A percentile compares a stretch with the other conserved stretches of the same genome.
Evolutionary conservation across 2,329 filamentous ascomycete genomes (phyloP).

Genomic region (Pseudogymnoascus sp.): DNA sequence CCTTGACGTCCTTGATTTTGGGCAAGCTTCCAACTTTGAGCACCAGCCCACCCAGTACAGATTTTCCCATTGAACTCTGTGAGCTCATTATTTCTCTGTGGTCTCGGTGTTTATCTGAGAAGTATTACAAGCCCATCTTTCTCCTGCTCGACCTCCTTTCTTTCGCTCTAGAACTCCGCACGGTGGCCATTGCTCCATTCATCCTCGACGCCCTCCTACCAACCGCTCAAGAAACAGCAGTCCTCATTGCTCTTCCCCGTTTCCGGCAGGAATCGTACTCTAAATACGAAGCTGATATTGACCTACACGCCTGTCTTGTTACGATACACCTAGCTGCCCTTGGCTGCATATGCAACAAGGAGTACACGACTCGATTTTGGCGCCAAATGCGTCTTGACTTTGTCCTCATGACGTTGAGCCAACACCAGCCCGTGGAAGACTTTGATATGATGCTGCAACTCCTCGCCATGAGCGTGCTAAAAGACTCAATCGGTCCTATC

Average conservation of each 20-base stretch:
- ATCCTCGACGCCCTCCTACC: slow-evolving; percentile 52
- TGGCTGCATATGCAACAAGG: slow-evolving; percentile 43
- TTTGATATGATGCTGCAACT: slow-evolving; percentile 59
- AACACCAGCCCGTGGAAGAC: slow-evolving; percentile 56
- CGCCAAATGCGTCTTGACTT: slow-evolving; percentile 58
- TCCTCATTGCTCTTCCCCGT: slow-evolving; percentile 42
- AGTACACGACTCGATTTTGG: slow-evolving; percentile 40
- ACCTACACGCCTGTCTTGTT: slow-evolving; percentile 56
- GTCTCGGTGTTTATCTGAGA: slow-evolving; percentile 59
- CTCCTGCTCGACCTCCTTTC: slow-evolving; percentile 58
- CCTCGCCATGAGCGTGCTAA: slow-evolving; percentile 58
- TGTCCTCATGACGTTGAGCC: slow-evolving; percentile 59
- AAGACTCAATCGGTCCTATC: slow-evolving; percentile 61
- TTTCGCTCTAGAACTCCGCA: slow-evolving; percentile 57
- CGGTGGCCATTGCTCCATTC: slow-evolving; percentile 49
- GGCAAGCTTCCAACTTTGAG: slow-evolving; percentile 57
- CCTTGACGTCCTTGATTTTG: slow-evolving; percentile 60
- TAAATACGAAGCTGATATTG: slow-evolving; percentile 48
- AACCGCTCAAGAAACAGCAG: slow-evolving; percentile 49
- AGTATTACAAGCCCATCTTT: slow-evolving; percentile 53
- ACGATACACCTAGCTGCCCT: slow-evolving; percentile 58
- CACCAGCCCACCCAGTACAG: slow-evolving; percentile 41
- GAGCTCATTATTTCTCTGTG: slow-evolving; percentile 59
- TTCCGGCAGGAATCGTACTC: slow-evolving; percentile 36
- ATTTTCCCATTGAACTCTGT: slow-evolving; percentile 55